Evolutionary conservation across 176 grass and related monocot genomes (phyloP).

Genomic region (Eragrostis nindensis): DNA sequence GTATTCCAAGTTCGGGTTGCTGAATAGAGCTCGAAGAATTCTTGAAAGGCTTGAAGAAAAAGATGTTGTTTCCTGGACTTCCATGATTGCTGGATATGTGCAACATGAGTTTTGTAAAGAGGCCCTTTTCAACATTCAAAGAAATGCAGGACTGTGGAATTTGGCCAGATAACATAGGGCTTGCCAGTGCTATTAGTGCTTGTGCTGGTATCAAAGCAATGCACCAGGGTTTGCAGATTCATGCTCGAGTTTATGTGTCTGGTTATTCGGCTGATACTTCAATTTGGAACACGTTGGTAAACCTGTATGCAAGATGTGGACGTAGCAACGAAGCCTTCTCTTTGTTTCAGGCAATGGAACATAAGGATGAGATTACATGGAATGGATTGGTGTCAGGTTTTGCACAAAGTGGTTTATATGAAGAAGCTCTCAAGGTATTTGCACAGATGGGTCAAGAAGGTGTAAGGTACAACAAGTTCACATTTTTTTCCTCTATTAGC

Average conservation of each 20-base stretch:
- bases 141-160: slow-evolving; percentile 68
- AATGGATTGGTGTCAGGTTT: slow-evolving; percentile 76
- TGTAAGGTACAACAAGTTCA: slow-evolving; percentile 57
- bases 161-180: slow-evolving; percentile 71
- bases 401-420: slow-evolving; percentile 67
- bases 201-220: slow-evolving; percentile 78
- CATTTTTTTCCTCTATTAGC: slow-evolving; percentile 72
- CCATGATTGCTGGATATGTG: slow-evolving; percentile 76
- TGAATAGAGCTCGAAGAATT: slow-evolving; percentile 55
- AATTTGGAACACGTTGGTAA: slow-evolving; percentile 66
- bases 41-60: slow-evolving; percentile 59
- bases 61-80: slow-evolving; percentile 82
- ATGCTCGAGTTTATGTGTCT: slow-evolving; percentile 56
- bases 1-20: slow-evolving; percentile 61
- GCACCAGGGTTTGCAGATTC: slow-evolving; percentile 57
- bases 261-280: slow-evolving; percentile 69
- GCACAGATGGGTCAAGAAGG: slow-evolving; percentile 57
- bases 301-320: slow-evolving; percentile 78
- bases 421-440: slow-evolving; percentile 68
- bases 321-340: slow-evolving; percentile 55
- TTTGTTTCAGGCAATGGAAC: slow-evolving; percentile 49
- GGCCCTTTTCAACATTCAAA: slow-evolving; percentile 62
- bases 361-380: slow-evolving; percentile 77
- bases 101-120: slow-evolving; percentile 64
- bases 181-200: slow-evolving; percentile 72